Evolutionary conservation across 306 rosid species (phyloP), one percentile per base, ranked within the genome.

Genomic region (Vigna angularis): DNA sequence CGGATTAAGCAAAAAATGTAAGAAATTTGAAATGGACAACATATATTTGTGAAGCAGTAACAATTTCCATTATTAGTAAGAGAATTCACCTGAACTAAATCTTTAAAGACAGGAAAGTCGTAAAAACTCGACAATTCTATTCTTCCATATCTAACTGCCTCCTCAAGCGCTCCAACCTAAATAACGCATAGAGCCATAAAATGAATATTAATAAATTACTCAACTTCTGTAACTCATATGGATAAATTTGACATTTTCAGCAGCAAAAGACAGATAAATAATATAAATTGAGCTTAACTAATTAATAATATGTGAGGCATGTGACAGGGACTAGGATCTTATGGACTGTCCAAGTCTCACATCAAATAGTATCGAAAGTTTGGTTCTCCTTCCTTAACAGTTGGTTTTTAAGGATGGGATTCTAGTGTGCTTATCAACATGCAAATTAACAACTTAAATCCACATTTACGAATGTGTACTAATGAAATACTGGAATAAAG

Each of bases 71-170:
- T 45, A 34, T 26, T 16, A 15, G 7, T 15, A 70, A 7, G 59
- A 66, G 74, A 83, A 77, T 10, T 78, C 82, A 96, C 99, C 98
- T 86, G 93, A 76, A 93, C 96, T 74, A 96, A 74, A 42, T 90
- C 97, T 83, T 91, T 86, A 81, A 88, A 93, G 48, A 73, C 83
- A 12, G 96, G 87, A 80, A 85, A 61, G 83, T 78, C 88, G 78
- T 85, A 96, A 84, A 88, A 96, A 51, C 85, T 78, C 6, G 87
- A 92, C 88, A 96, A 75, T 74, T 96, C 89, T 42, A 78, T 81
- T 79, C 98, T 91, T 80, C 98, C 99, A 65, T 88, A 96, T 58
- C 87, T 89, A 57, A 93, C 93, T 56, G 98, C 99, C 80, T 90
- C 97, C 89, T 96, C 94, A 58, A 96, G 87, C 55, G 88, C 87